phyloP scores from a whole-genome alignment of 2,329 filamentous ascomycete genomes.

The Lizonia empirigonia region DNA sequence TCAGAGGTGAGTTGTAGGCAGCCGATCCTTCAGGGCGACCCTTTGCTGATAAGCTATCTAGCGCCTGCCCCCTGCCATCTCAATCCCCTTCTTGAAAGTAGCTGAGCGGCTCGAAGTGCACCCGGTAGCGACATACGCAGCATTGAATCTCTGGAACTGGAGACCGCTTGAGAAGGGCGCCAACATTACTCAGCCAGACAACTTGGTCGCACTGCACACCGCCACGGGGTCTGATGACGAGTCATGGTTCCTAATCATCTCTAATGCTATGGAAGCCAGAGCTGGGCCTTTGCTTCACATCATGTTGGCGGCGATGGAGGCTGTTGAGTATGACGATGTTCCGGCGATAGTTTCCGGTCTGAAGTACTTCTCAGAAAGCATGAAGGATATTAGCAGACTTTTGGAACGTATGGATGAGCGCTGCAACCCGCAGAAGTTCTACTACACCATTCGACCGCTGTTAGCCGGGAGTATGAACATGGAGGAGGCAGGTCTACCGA shows the following conservation, averaged over 20 bases:
- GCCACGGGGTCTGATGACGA: constrained; percentile 45
- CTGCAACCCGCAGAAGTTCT: constrained; percentile 57
- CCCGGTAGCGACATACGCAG: constrained; percentile 44
- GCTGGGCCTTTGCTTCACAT: constrained; percentile 54
- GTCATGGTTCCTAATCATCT: constrained; percentile 58
- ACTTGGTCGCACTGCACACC: constrained; percentile 37
- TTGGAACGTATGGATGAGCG: constrained; percentile 60
- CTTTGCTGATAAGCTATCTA: constrained; percentile 21
- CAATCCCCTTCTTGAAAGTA: constrained; percentile 36
- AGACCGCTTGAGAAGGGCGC: constrained; percentile 22
- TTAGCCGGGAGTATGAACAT: constrained; percentile 61
- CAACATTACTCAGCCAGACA: constrained; percentile 38
- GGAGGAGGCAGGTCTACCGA: constrained; percentile 56
- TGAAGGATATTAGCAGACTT: constrained; percentile 49
- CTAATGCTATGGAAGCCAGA: constrained; percentile 59
- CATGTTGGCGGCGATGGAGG: constrained; percentile 56
- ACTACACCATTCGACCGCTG: constrained; percentile 58
- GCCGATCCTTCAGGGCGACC: neutral
- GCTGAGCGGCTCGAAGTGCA: constrained; percentile 42
- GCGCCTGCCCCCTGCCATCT: constrained; percentile 40
- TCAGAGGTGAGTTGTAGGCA: constrained; percentile 61
- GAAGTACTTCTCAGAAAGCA: constrained; percentile 48
- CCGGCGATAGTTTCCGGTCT: constrained; percentile 49
- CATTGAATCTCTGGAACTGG: constrained; percentile 46
- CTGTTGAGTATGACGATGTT: constrained; percentile 48